Percentiles rank a stretch among this genome's conserved stretches.
These are phyloP conservation scores for Diutina rugosa DNA, from an alignment of 1,139 yeast genomes.

Conservation along the genomic window DNA sequence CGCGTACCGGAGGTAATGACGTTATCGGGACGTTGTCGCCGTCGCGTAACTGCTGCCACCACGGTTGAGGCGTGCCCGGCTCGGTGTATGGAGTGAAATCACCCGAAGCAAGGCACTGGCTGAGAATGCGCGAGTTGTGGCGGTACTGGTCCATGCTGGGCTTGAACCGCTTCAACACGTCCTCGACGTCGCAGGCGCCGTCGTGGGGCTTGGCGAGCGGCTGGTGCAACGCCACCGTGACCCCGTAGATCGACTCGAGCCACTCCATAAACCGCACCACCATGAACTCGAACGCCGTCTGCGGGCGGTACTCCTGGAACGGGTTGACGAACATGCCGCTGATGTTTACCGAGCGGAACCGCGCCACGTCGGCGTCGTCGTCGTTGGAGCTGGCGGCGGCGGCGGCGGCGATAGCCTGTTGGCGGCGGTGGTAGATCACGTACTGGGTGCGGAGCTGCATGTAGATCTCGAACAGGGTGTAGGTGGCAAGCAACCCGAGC, in stretches of 20 bases:
- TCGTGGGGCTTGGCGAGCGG: conserved; percentile 12
- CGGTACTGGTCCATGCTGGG: conserved; percentile 40
- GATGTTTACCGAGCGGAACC: conserved; percentile 40
- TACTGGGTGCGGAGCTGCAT: conserved; percentile 42
- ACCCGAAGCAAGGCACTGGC: conserved; percentile 13
- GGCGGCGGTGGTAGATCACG: conserved; percentile 40
- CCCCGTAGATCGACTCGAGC: conserved; percentile 54
- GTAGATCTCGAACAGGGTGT: conserved; percentile 56
- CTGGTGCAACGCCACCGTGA: conserved; percentile 34
- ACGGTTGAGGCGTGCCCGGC: conserved; percentile 2
- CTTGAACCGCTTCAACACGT: conserved; percentile 39
- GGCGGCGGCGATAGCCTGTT: neutral
- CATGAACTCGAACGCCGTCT: conserved; percentile 77
- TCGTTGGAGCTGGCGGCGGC: neutral
- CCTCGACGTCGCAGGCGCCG: conserved; percentile 28
- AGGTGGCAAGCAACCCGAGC: conserved; percentile 43
- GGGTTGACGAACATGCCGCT: conserved; percentile 85
- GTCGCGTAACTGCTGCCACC: conserved; percentile 3
- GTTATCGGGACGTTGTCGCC: neutral
- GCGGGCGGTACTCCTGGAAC: conserved; percentile 81
- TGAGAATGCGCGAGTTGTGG: conserved; percentile 17
- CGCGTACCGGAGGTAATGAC: conserved; percentile 4
- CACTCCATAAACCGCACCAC: conserved; percentile 60
- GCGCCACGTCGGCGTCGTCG: conserved; percentile 13
- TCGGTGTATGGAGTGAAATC: conserved; percentile 7